Evolutionary conservation across 345 rosid genomes (phyloP).

Genomic region (Pugionium dolabratum): DNA sequence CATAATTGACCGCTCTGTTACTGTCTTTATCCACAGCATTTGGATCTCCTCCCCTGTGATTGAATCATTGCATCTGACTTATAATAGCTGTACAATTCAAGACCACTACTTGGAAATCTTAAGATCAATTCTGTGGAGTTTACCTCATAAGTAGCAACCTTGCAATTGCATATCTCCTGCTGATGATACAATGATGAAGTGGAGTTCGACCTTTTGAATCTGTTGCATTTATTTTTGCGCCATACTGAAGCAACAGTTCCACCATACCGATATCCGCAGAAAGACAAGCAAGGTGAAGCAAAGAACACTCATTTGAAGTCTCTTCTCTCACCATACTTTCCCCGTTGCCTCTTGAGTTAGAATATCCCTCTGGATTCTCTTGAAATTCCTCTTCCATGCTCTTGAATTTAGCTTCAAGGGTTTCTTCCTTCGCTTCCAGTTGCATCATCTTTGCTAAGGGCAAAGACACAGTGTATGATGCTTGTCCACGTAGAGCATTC

Average conservation of each 20-base stretch:
- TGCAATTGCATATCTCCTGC: constrained; percentile 56
- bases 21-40: constrained; percentile 49
- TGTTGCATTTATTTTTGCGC: constrained; percentile 59
- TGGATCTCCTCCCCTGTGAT: constrained; percentile 70
- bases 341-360: constrained; percentile 31
- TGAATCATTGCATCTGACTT: constrained; percentile 17
- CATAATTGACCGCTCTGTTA: constrained; percentile 49
- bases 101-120: not conserved
- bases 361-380: constrained; percentile 42
- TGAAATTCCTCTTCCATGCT: constrained; percentile 48
- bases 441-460: constrained; percentile 46
- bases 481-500: constrained; percentile 59
- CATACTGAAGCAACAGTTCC: constrained; percentile 74
- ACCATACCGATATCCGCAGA: constrained; percentile 76
- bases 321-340: constrained; percentile 48
- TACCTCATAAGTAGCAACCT: constrained; percentile 69
- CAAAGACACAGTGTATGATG: constrained; percentile 46
- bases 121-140: constrained; percentile 7
- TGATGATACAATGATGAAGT: constrained; percentile 58
- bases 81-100: not conserved
- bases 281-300: constrained; percentile 84
- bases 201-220: constrained; percentile 64
- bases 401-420: constrained; percentile 35
- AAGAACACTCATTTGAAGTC: constrained; percentile 53
- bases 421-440: constrained; percentile 40